A percentile compares a stretch with the other conserved stretches of the same genome.
phyloP scores from a whole-genome alignment of 495 filamentous ascomycete genomes.

The Aspergillus olivimuriae region DNA sequence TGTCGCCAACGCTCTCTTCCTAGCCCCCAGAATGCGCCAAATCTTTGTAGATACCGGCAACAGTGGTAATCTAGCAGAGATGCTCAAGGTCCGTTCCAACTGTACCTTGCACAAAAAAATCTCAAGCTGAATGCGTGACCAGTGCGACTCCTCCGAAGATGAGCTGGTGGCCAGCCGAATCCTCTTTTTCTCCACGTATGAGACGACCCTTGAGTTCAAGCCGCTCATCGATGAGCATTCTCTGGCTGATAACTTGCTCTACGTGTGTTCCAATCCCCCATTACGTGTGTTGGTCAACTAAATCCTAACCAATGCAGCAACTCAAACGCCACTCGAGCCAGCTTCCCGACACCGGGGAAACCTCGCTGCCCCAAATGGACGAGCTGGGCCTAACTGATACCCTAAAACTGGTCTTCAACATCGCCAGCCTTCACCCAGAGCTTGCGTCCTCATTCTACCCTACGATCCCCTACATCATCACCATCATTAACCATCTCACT shows the following conservation, averaged over 20 bases:
- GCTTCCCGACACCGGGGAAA: slow-evolving; percentile 41
- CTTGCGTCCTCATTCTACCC: slow-evolving; percentile 53
- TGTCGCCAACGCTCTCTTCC: slow-evolving; percentile 79
- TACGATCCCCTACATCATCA: slow-evolving; percentile 66
- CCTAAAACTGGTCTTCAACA: slow-evolving; percentile 83
- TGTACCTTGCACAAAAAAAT: background rate
- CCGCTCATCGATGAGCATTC: slow-evolving; percentile 62
- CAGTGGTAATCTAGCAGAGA: slow-evolving; percentile 60
- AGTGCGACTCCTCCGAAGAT: slow-evolving; percentile 72
- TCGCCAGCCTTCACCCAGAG: slow-evolving; percentile 64
- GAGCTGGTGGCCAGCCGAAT: slow-evolving; percentile 83
- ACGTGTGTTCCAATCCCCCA: slow-evolving; percentile 27
- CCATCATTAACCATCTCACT: slow-evolving; percentile 55
- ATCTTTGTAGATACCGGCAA: slow-evolving; percentile 76
- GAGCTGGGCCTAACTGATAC: slow-evolving; percentile 78
- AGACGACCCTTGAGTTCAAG: slow-evolving; percentile 62
- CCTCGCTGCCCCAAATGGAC: slow-evolving; percentile 54
- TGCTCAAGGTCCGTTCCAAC: slow-evolving; percentile 49
- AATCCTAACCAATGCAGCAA: slow-evolving; percentile 42
- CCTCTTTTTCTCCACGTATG: slow-evolving; percentile 81
- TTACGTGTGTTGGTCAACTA: background rate
- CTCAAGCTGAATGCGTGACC: slow-evolving; percentile 9
- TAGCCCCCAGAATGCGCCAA: slow-evolving; percentile 65
- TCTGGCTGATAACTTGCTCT: slow-evolving; percentile 62
- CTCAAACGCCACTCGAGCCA: slow-evolving; percentile 60